These are phyloP conservation scores for Madurella fahalii DNA, from an alignment of 2,329 filamentous ascomycete species.

Conservation along the genomic window DNA sequence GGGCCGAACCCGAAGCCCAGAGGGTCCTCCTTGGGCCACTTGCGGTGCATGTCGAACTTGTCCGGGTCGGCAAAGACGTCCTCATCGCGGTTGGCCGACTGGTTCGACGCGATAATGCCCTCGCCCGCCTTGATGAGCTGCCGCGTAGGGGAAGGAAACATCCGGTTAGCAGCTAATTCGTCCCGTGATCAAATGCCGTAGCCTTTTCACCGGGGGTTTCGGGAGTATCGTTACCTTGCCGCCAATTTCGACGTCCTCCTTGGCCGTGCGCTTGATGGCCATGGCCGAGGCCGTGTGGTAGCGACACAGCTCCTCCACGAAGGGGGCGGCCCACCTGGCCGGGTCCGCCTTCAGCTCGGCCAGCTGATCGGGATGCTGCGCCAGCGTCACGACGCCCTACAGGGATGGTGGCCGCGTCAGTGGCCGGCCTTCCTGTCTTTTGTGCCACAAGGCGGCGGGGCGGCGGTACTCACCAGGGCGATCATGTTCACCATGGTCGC, in stretches of 20 bases:
- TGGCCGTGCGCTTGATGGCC: conserved; percentile 45
- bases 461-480: conserved; percentile 33
- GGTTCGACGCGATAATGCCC: conserved; percentile 45
- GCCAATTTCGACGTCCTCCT: conserved; percentile 42
- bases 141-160: background rate
- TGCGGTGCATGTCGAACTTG: conserved; percentile 41
- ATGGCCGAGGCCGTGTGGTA: conserved; percentile 46
- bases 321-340: conserved; percentile 31
- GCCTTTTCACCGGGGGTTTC: too few species aligned
- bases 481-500: conserved; percentile 52
- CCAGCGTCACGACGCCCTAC: conserved; percentile 42
- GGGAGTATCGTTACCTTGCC: conserved; percentile 33
- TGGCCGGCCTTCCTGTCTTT: background rate
- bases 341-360: conserved; percentile 39
- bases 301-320: conserved; percentile 47
- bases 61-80: conserved; percentile 40
- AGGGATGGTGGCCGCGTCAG: background rate
- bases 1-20: conserved; percentile 45
- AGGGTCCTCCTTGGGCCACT: conserved; percentile 32
- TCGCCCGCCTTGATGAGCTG: conserved; percentile 40
- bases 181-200: too few species aligned
- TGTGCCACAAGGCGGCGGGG: too few species aligned
- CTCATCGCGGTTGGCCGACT: conserved; percentile 46
- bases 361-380: conserved; percentile 41
- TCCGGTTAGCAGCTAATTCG: too few species aligned